phyloP scores from a whole-genome alignment of 305 asterid genomes.

The Fraxinus angustifolia region DNA sequence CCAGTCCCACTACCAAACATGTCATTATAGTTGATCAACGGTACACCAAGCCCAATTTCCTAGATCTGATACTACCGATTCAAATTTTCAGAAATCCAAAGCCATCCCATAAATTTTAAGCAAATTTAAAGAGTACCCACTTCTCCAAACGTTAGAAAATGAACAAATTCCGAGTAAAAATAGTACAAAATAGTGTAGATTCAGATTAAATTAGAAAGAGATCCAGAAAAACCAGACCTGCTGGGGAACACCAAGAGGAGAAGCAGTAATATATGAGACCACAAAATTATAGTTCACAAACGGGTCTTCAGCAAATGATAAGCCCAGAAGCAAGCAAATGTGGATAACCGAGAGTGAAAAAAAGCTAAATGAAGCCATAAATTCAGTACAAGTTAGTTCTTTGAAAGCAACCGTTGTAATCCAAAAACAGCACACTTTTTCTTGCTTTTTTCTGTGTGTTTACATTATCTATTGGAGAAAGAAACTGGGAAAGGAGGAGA shows the following conservation, averaged over 20 bases:
- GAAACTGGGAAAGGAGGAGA: neutral
- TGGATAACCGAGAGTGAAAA: constrained; percentile 32
- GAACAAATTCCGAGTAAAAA: neutral
- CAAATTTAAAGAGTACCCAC: constrained; percentile 20
- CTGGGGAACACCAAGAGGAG: constrained; percentile 95
- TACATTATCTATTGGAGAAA: constrained; percentile 44
- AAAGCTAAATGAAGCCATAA: constrained; percentile 44
- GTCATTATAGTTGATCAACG: neutral
- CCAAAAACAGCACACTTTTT: constrained; percentile 9
- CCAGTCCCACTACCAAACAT: neutral
- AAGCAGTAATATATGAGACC: constrained; percentile 87
- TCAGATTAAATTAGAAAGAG: neutral
- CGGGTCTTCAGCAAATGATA: constrained; percentile 69
- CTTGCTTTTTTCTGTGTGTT: constrained; percentile 25
- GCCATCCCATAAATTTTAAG: constrained; percentile 17
- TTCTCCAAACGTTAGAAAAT: neutral
- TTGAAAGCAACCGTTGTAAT: constrained; percentile 7
- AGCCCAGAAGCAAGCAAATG: constrained; percentile 51
- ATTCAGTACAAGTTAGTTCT: neutral
- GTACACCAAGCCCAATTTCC: neutral
- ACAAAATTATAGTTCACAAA: constrained; percentile 48
- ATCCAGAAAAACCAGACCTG: constrained; percentile 47
- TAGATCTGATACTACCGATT: constrained; percentile 56
- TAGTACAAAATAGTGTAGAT: neutral
- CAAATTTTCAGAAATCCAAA: constrained; percentile 27